A percentile compares a stretch with the other conserved stretches of the same genome.
Evolutionary conservation across 1,139 yeast genomes (phyloP).

Genomic region (Scheffersomyces quercinus): DNA sequence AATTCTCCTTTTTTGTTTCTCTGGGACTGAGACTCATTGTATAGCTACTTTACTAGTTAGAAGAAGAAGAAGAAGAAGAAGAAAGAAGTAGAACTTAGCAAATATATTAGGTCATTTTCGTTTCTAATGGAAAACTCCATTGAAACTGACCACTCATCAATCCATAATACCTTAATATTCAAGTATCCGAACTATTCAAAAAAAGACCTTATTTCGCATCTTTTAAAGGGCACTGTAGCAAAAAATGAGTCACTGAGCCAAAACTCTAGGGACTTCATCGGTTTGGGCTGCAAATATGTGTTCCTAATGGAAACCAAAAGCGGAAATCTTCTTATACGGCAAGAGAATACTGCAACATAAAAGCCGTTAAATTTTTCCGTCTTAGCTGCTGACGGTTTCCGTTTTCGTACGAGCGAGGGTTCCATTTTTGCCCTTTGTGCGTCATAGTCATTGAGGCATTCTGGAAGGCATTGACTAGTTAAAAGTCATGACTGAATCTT

Average conservation of each 20-base stretch:
- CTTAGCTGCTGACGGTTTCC: not conserved
- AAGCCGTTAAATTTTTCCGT: not conserved
- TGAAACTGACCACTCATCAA: not conserved
- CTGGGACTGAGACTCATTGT: not conserved
- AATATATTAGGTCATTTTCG: not conserved
- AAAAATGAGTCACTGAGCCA: not conserved
- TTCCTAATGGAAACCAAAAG: not conserved
- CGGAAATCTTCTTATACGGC: not conserved
- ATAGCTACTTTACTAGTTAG: too few species aligned
- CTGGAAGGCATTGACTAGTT: too few species aligned
- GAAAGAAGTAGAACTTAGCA: not conserved
- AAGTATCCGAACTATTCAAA: too few species aligned
- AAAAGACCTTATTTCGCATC: not conserved
- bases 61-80: not conserved
- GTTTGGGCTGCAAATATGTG: too few species aligned
- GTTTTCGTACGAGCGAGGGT: slow-evolving; percentile 1
- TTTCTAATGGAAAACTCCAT: not conserved
- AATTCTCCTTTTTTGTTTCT: slow-evolving; percentile 3
- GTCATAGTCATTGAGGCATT: too few species aligned
- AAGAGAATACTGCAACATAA: too few species aligned
- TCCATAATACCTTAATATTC: too few species aligned
- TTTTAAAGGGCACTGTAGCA: not conserved
- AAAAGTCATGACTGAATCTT: too few species aligned
- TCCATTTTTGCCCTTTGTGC: not conserved
- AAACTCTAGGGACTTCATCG: not conserved